phyloP scores from a whole-genome alignment of 495 filamentous ascomycete genomes.

The Cercophora samala region DNA sequence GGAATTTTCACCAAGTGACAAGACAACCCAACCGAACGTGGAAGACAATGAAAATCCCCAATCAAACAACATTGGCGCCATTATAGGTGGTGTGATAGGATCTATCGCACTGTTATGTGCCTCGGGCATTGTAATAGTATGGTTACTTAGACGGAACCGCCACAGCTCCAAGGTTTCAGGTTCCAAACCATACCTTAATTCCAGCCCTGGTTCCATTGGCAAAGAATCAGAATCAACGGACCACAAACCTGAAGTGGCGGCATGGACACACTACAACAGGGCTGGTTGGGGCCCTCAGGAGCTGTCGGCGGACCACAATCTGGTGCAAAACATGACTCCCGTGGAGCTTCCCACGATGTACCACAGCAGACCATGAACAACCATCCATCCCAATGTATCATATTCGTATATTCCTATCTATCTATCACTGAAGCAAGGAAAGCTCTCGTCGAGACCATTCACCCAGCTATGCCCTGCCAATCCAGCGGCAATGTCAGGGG shows the following conservation, averaged over 20 bases:
- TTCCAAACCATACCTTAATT: neutral
- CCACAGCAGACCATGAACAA: neutral
- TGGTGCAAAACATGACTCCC: neutral
- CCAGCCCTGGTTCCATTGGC: too few species aligned
- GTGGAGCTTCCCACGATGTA: neutral
- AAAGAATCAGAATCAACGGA: neutral
- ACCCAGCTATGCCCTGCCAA: neutral
- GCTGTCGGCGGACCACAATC: neutral
- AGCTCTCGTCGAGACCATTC: neutral
- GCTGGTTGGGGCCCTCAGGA: constrained; percentile 1
- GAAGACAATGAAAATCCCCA: neutral
- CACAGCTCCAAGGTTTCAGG: neutral
- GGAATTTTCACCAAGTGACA: neutral
- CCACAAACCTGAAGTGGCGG: neutral
- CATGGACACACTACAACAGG: neutral
- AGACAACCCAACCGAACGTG: neutral
- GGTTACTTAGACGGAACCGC: neutral
- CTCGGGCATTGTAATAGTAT: constrained; percentile 2
- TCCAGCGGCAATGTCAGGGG: too few species aligned
- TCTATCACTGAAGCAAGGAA: neutral
- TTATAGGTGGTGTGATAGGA: constrained; percentile 12
- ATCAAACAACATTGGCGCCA: constrained; percentile 12
- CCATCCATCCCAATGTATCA: neutral
- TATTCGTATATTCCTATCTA: too few species aligned
- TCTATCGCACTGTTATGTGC: constrained; percentile 11